Percentiles rank a stretch among this genome's conserved stretches.
phyloP scores from a whole-genome alignment of 1,284 basidiomycete species.

The Pulveroboletus sp. region DNA sequence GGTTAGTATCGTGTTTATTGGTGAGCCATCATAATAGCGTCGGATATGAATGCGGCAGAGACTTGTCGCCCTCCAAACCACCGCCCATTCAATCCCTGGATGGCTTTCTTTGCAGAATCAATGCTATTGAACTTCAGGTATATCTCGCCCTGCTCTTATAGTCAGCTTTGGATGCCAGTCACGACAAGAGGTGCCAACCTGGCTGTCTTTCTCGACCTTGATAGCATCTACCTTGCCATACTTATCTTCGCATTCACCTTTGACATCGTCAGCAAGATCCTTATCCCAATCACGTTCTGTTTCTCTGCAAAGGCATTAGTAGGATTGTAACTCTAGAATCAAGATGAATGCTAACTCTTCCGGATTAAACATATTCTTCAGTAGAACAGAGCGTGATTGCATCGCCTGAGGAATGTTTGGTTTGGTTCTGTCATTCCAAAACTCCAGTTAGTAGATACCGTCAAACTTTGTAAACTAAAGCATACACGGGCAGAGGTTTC shows the following conservation, averaged over 20 bases:
- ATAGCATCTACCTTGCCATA: conserved; percentile 88
- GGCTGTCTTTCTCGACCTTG: conserved; percentile 92
- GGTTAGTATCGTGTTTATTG: conserved; percentile 48
- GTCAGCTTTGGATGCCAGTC: not conserved
- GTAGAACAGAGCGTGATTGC: conserved; percentile 81
- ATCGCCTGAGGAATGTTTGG: conserved; percentile 75
- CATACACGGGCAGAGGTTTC: conserved; percentile 62
- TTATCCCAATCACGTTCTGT: conserved; percentile 95
- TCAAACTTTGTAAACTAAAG: conserved; percentile 10
- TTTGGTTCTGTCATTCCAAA: conserved; percentile 47
- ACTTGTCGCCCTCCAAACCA: conserved; percentile 94
- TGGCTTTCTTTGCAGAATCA: conserved; percentile 79
- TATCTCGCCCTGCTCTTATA: conserved; percentile 84
- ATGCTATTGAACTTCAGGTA: conserved; percentile 89
- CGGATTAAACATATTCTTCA: conserved; percentile 97
- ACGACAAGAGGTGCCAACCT: conserved; percentile 51
- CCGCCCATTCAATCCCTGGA: conserved; percentile 89
- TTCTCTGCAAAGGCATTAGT: conserved; percentile 58
- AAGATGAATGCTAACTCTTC: conserved; percentile 68
- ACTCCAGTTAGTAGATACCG: conserved; percentile 14
- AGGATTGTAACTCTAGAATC: conserved; percentile 9
- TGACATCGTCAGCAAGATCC: conserved; percentile 95
- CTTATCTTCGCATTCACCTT: conserved; percentile 88
- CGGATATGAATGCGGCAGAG: conserved; percentile 83
- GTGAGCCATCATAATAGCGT: conserved; percentile 91